phyloP scores from a whole-genome alignment of 192 early-diverging fungal species.

The Podila epicladia region DNA sequence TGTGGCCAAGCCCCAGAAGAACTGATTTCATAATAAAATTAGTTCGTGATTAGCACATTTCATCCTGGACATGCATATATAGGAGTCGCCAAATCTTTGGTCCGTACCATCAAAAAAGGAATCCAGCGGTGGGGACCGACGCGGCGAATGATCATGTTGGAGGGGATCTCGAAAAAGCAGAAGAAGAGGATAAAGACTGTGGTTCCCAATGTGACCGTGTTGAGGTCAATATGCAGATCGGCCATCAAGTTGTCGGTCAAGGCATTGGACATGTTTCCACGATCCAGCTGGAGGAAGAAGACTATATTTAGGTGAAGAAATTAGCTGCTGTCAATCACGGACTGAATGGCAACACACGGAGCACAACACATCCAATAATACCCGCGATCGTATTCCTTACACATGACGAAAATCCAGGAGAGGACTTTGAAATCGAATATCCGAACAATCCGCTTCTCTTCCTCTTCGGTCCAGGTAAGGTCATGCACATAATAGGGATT shows the following conservation, averaged over 20 bases:
- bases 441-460: conserved; percentile 58
- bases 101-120: conserved; percentile 50
- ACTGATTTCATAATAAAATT: neutral
- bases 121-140: conserved; percentile 66
- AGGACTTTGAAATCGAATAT: conserved; percentile 56
- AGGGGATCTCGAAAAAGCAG: conserved; percentile 57
- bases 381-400: conserved; percentile 13
- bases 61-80: no score
- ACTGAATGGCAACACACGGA: neutral
- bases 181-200: conserved; percentile 61
- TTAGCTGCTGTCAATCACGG: no score
- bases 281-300: conserved; percentile 62
- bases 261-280: conserved; percentile 59
- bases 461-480: conserved; percentile 59
- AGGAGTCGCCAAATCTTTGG: no score
- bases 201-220: conserved; percentile 55
- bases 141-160: conserved; percentile 57
- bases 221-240: conserved; percentile 54
- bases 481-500: conserved; percentile 46
- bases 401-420: conserved; percentile 59
- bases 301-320: conserved; percentile 11
- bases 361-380: neutral
- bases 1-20: conserved; percentile 33
- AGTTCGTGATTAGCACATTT: no score
- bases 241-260: conserved; percentile 57